These are phyloP conservation scores for Neopestalotiopsis sp. DNA, from an alignment of 2,329 filamentous ascomycete species.

Conservation along the genomic window DNA sequence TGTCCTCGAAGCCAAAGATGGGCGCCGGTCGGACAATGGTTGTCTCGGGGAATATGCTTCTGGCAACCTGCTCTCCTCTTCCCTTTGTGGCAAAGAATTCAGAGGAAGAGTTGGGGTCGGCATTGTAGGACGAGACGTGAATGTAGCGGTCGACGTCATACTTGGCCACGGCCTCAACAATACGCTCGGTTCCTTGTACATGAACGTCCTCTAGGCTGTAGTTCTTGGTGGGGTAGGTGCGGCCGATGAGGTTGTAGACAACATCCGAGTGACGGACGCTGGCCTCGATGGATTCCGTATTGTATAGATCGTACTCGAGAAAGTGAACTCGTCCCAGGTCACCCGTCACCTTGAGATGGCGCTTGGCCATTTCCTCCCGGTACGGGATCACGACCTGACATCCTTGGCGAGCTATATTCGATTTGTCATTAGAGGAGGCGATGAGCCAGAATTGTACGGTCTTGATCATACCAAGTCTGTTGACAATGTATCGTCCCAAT, in stretches of 20 bases:
- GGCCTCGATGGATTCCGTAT: constrained; percentile 95
- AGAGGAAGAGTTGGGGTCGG: constrained; percentile 77
- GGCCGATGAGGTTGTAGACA: constrained; percentile 94
- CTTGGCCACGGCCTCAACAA: constrained; percentile 92
- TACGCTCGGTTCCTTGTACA: constrained; percentile 89
- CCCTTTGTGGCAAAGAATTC: constrained; percentile 95
- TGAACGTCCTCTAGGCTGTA: constrained; percentile 93
- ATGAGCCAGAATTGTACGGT: constrained; percentile 22
- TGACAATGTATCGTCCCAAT: constrained; percentile 96
- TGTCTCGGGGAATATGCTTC: constrained; percentile 92
- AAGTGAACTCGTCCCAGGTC: constrained; percentile 91
- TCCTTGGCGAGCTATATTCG: constrained; percentile 78
- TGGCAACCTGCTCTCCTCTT: constrained; percentile 80
- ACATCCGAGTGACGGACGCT: constrained; percentile 96
- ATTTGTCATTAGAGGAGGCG: constrained; percentile 28
- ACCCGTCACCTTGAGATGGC: constrained; percentile 94
- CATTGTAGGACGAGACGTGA: constrained; percentile 95
- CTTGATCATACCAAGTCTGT: constrained; percentile 72
- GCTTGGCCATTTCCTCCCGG: constrained; percentile 97
- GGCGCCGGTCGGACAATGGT: constrained; percentile 95
- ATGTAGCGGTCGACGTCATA: constrained; percentile 98
- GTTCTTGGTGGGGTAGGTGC: constrained; percentile 98
- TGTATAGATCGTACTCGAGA: constrained; percentile 92
- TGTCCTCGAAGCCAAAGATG: constrained; percentile 94
- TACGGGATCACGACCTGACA: constrained; percentile 93